Percentiles rank a stretch among this genome's conserved stretches.
phyloP scores from a whole-genome alignment of 805 yeast genomes.

The Zygoascus tannicola region DNA sequence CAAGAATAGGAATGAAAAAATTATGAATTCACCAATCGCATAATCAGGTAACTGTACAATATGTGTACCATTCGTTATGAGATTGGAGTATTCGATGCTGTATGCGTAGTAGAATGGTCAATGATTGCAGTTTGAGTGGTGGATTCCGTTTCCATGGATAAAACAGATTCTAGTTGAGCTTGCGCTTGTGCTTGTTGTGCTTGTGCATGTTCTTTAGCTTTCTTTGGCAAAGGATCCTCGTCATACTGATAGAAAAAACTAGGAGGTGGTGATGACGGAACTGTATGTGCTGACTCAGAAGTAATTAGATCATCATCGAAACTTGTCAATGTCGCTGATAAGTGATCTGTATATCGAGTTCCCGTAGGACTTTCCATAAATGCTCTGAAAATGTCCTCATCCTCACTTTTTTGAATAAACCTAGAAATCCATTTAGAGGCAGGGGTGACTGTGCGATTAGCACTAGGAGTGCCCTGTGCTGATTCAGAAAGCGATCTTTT shows the following conservation, averaged over 20 bases:
- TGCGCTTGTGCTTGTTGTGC: background rate
- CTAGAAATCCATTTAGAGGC: constrained; percentile 13
- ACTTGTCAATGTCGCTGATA: constrained; percentile 3
- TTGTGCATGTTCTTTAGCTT: background rate
- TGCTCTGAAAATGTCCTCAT: constrained; percentile 15
- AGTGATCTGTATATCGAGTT: constrained; percentile 1
- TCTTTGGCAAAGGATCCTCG: background rate
- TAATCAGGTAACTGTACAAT: too few relatives aligned
- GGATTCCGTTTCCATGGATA: background rate
- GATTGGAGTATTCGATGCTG: background rate
- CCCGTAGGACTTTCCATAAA: constrained; percentile 14
- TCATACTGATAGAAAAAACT: constrained; percentile 11
- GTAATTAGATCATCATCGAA: constrained; percentile 2
- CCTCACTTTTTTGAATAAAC: constrained; percentile 13
- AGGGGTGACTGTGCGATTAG: constrained; percentile 8
- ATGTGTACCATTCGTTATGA: too few relatives aligned
- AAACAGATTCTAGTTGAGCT: too few relatives aligned
- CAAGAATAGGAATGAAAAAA: too few relatives aligned
- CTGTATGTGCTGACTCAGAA: constrained; percentile 4
- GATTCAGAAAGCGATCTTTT: constrained; percentile 1
- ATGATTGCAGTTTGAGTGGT: too few relatives aligned
- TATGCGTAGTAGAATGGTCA: background rate
- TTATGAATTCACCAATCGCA: too few relatives aligned
- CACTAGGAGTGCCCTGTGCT: background rate
- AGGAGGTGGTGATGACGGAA: constrained; percentile 12